Percentiles rank a stretch among this genome's conserved stretches.
These are phyloP conservation scores for Chlorella ohadii DNA, from an alignment of 139 green algal genomes.

Conservation along the genomic window DNA sequence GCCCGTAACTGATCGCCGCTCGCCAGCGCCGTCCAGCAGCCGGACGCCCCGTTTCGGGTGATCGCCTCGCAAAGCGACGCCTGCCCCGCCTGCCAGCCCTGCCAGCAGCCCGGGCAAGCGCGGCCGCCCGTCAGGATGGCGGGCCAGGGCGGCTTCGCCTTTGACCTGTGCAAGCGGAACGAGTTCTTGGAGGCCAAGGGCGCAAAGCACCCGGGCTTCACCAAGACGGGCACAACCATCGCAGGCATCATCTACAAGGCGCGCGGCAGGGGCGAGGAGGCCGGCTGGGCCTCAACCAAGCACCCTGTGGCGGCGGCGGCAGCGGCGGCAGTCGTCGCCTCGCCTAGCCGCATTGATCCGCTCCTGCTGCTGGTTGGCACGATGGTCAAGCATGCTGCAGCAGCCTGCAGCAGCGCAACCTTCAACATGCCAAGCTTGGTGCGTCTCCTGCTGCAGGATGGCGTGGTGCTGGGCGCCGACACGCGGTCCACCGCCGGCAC, in stretches of 20 bases:
- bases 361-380: too few relatives aligned
- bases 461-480: constrained; percentile 97
- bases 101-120: neutral
- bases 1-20: too few relatives aligned
- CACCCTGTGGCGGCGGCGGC: too few relatives aligned
- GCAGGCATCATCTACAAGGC: constrained; percentile 97
- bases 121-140: neutral
- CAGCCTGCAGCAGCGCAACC: too few relatives aligned
- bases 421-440: neutral
- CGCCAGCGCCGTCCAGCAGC: neutral
- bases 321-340: too few relatives aligned
- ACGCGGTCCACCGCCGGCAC: constrained; percentile 94
- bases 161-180: constrained; percentile 93
- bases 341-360: too few relatives aligned
- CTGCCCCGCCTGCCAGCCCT: neutral
- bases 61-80: neutral
- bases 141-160: constrained; percentile 81
- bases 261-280: neutral
- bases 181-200: constrained; percentile 78
- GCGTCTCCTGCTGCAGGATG: constrained; percentile 74
- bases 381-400: too few relatives aligned
- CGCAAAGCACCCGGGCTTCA: constrained; percentile 71
- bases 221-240: constrained; percentile 98
- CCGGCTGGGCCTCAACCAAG: too few relatives aligned
- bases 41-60: neutral